Percentiles rank a stretch among this genome's conserved stretches.
These are phyloP conservation scores for Kazachstania africana DNA, from an alignment of 805 yeast genomes.

Conservation along the genomic window DNA sequence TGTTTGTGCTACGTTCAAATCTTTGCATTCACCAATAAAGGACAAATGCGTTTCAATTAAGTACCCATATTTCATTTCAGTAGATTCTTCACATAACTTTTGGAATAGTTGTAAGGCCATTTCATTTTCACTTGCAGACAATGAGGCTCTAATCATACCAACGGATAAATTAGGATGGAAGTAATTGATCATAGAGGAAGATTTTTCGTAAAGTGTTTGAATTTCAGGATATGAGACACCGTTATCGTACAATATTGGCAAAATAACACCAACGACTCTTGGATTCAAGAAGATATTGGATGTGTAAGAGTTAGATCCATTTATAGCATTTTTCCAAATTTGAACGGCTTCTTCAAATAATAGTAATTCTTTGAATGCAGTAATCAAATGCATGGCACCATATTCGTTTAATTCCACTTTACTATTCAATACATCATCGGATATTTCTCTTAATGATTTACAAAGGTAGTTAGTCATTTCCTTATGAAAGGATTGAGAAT, in stretches of 20 bases:
- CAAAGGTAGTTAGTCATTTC: conserved; percentile 41
- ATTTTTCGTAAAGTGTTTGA: conserved; percentile 40
- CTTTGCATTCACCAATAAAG: conserved; percentile 68
- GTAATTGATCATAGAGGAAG: conserved; percentile 24
- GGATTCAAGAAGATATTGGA: conserved; percentile 42
- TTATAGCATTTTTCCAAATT: conserved; percentile 49
- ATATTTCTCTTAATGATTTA: conserved; percentile 39
- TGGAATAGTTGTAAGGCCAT: conserved; percentile 57
- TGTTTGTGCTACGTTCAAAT: conserved; percentile 55
- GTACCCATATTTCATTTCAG: conserved; percentile 36
- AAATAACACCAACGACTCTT: conserved; percentile 53
- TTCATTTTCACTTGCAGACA: conserved; percentile 50
- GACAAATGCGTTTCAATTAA: conserved; percentile 65
- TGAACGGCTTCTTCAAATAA: conserved; percentile 52
- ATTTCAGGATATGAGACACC: conserved; percentile 55
- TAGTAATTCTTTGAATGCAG: conserved; percentile 49
- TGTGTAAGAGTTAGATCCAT: conserved; percentile 14
- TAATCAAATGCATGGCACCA: conserved; percentile 46
- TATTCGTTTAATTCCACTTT: conserved; percentile 36
- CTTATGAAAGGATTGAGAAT: conserved; percentile 43
- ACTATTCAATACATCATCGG: conserved; percentile 37
- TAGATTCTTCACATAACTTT: conserved; percentile 42
- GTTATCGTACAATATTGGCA: conserved; percentile 53
- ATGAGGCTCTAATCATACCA: conserved; percentile 65
- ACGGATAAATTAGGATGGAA: conserved; percentile 41